These are phyloP conservation scores for Solanum boliviense DNA, from an alignment of 257 asterid genomes.

Conservation along the genomic window DNA sequence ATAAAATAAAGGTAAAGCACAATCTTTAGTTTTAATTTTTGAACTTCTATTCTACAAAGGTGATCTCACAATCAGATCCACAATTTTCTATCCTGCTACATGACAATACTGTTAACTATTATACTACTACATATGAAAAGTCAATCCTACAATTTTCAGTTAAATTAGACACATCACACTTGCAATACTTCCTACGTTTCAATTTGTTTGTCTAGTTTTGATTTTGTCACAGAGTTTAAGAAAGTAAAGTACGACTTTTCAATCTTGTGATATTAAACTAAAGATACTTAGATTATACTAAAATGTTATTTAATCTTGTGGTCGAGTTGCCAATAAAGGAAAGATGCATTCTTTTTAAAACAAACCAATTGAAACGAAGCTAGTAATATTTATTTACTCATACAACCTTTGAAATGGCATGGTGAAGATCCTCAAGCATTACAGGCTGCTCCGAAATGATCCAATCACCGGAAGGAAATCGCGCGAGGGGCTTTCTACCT, in stretches of 20 bases:
- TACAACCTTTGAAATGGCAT: conserved; percentile 81
- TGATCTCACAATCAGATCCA: not conserved
- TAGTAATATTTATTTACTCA: not conserved
- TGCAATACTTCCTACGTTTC: not conserved
- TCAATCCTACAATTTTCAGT: not conserved
- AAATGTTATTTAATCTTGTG: not conserved
- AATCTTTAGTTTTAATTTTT: not conserved
- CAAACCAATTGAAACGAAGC: not conserved
- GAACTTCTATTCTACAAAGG: not conserved
- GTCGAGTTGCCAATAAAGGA: not conserved
- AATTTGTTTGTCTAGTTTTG: not conserved
- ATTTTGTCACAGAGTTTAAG: not conserved
- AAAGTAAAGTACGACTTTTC: not conserved
- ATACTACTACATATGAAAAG: not conserved
- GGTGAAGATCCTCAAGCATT: conserved; percentile 61
- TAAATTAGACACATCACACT: not conserved
- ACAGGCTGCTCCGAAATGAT: conserved; percentile 67
- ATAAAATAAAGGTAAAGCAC: not conserved
- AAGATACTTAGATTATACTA: not conserved
- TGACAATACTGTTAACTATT: not conserved
- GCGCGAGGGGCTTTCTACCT: conserved; percentile 91
- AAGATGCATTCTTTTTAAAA: not conserved
- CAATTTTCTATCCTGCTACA: not conserved
- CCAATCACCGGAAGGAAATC: conserved; percentile 93
- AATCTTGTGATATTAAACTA: not conserved